Base-by-base conservation (phyloP, 352 stramenopile species). In the Halophytophthora batemanensis region DNA sequence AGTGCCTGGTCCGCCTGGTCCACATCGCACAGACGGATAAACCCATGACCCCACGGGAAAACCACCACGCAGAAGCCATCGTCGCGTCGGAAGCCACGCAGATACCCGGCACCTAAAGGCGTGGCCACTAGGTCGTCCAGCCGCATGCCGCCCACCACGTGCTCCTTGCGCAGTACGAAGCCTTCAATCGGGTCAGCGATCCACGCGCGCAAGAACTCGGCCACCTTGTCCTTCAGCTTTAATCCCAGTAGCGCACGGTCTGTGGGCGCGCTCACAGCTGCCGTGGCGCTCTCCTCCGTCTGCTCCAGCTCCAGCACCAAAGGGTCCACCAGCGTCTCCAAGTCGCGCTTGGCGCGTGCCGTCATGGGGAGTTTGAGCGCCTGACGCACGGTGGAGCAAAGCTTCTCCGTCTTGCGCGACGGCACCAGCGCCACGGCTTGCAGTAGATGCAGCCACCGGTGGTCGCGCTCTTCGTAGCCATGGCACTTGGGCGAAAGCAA, bases 21-120 rank as follows among this genome's bases (percentile, higher is more conserved):
- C 17, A 91, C 67, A 7, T 77, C 55, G n/a, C 60, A 69, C 18
- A 79, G 45, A 37, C 85, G 77, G 25, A 93, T 59, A 57, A 84
- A 90, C 19, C 77, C 82, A 21, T 90, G 69, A 1, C 79, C 82
- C 76, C 77, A 93, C 6, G 82, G 77, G 55, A 74, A 93, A 36
- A 88, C 33, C 3, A 93, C 62, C 23, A 82, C 74, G 51, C 77
- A 93, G 50, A 87, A 82, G 29, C 58, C 40, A 50, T 93, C 77
- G 0, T 80, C 60, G 1, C 22, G 48, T 28, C 82, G 66, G 53
- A 78, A 89, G 4, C 59, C 76, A 28, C 79, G 79, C 41, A 93
- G 49, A 39, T 86, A 84, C 1, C 79, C 79, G 8, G 65, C 67
- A 3, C 82, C 82, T 10, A 74, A 60, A 0, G 82, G 79, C 15